Evolutionary conservation across 2,329 filamentous ascomycete species (phyloP).

Genomic region (Elsinoe arachidis): DNA sequence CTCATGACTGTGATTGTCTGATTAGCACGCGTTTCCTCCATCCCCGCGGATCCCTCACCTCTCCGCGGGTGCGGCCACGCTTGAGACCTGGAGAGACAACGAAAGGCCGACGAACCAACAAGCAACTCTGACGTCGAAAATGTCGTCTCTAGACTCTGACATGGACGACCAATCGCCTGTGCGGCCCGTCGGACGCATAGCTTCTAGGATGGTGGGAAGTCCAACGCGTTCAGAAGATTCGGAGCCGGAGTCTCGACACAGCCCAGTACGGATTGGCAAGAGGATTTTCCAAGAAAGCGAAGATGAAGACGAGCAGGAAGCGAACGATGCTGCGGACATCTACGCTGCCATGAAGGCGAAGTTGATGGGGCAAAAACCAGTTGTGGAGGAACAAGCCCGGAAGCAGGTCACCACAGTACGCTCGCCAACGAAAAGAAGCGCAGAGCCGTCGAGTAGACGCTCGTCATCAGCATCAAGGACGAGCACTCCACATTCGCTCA

Average conservation of each 20-base stretch:
- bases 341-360: constrained; percentile 8
- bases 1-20: too few species aligned
- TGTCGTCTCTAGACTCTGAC: neutral
- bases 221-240: neutral
- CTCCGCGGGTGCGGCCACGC: too few species aligned
- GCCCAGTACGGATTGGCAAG: neutral
- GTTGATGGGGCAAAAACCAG: neutral
- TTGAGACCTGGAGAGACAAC: too few species aligned
- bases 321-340: constrained; percentile 1
- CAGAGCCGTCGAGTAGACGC: too few species aligned
- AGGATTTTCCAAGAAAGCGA: constrained; percentile 9
- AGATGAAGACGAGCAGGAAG: neutral
- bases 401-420: neutral
- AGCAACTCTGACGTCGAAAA: neutral
- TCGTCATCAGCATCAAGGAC: neutral
- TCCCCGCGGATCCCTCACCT: too few species aligned
- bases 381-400: neutral
- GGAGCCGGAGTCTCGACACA: neutral
- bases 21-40: too few species aligned
- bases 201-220: neutral
- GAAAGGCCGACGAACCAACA: neutral
- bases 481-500: too few species aligned
- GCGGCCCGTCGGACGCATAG: neutral
- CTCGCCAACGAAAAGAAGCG: neutral
- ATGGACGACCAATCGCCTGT: neutral